Base-by-base conservation (phyloP, 2,329 filamentous ascomycete species). In the Colletotrichum destructivum region DNA sequence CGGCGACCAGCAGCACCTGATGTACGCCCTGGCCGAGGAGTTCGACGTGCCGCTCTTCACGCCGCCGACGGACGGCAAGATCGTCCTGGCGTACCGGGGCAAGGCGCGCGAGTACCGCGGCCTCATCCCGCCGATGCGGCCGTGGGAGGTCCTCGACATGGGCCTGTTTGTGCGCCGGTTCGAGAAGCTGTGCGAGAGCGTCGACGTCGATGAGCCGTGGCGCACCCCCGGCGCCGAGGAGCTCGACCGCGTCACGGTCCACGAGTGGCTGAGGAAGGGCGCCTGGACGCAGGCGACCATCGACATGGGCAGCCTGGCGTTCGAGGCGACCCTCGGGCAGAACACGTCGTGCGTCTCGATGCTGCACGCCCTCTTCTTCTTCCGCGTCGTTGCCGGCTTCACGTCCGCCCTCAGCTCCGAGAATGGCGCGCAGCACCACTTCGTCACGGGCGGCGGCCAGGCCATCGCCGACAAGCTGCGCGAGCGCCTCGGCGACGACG, bases 1-100 rank as follows among this genome's bases (percentile, higher is more conserved):
- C 18, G 75, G 75, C 15, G 69, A 75, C 59, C 68, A 75, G 44
- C 74, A 74, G 44, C 35, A 71, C 42, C 44, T 66, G 18, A 73
- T 74, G 71, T 71, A 71, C 59, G 59, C 11, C 1, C 54, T 74
- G 31, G 70, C 70, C 23, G 51, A 62, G 13, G 73, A 74, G 38
- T 74, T 70, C 52, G 31, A 62, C 49, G 60, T 70, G 9, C 21
- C 59, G 2, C 26, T 55, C 2, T 61, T 55, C 66, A 38, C 38
- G 6, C 16, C 54, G 31, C 72, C 63, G 4, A 59, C 56, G 4
- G 40, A 72, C 2, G 68, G 72, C 52, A 65, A 75, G 46, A 55
- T 65, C 26, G 63, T 75, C 5, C n/a, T 74, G 38, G 44, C 63
- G 4, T 62, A 70, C 40, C 69, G 72, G 4, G 62, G 70, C 26